Percentiles rank a stretch among this genome's conserved stretches.
Evolutionary conservation across 495 filamentous ascomycete genomes (phyloP).

Genomic region (Aspergillus sclerotioniger): DNA sequence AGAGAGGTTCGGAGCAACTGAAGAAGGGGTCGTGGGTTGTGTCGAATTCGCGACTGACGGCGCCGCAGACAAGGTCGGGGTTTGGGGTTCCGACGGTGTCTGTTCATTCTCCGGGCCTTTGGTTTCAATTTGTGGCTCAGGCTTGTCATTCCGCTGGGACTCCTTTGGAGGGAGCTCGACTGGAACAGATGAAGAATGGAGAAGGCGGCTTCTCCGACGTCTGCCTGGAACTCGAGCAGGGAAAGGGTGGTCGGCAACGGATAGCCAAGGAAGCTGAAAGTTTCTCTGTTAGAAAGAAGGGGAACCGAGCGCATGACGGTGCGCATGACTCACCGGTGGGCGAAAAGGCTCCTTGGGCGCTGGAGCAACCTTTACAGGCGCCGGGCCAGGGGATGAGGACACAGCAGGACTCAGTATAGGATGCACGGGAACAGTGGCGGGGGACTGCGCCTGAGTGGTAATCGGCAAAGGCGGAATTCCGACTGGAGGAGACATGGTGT

Average conservation of each 20-base stretch:
- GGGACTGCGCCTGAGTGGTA: conserved; percentile 35
- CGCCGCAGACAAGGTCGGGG: conserved; percentile 63
- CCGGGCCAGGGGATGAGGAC: conserved; percentile 33
- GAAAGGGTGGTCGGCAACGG: conserved; percentile 63
- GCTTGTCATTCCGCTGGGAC: conserved; percentile 21
- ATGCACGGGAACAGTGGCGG: conserved; percentile 28
- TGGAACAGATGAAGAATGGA: conserved; percentile 32
- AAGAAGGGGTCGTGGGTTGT: conserved; percentile 70
- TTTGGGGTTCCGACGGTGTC: conserved; percentile 57
- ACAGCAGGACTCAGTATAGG: conserved; percentile 27
- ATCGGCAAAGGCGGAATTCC: conserved; percentile 27
- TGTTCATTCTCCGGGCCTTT: conserved; percentile 30
- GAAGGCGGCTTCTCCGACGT: conserved; percentile 38
- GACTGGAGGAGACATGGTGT: conserved; percentile 42
- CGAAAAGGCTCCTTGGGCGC: conserved; percentile 48
- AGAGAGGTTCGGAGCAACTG: conserved; percentile 35
- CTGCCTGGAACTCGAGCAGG: conserved; percentile 49
- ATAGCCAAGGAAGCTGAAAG: conserved; percentile 77
- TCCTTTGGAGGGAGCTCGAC: conserved; percentile 54
- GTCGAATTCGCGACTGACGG: conserved; percentile 65
- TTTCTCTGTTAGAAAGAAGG: conserved; percentile 9
- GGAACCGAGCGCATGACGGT: neutral
- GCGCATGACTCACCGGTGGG: conserved; percentile 57
- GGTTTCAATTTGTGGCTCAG: conserved; percentile 19
- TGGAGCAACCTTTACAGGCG: conserved; percentile 22